Percentiles rank a stretch among this genome's conserved stretches.
Conservation (phyloP, 805 yeast species). For the Pichia cephalocereana region DNA sequence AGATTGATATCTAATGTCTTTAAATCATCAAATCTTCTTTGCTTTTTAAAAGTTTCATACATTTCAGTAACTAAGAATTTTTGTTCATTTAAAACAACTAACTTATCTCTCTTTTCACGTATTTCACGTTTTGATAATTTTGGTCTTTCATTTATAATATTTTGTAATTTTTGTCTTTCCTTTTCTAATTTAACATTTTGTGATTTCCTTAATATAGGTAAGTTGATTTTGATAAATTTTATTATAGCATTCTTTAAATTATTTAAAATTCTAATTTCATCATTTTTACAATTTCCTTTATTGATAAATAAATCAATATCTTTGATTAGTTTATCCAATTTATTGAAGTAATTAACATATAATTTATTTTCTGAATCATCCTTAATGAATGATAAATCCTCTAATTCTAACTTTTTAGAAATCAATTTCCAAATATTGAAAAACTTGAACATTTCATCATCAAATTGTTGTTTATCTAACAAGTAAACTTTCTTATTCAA, state of each 20-base stretch:
- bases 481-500: slow-evolving; percentile 45
- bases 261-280: slow-evolving; percentile 38
- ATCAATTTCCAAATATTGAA: slow-evolving; percentile 24
- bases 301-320: slow-evolving; percentile 18
- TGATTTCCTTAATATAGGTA: slow-evolving; percentile 53
- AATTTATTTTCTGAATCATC: slow-evolving; percentile 29
- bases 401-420: slow-evolving; percentile 14
- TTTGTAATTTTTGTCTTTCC: slow-evolving; percentile 5
- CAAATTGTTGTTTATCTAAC: slow-evolving; percentile 28
- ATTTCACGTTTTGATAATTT: slow-evolving; percentile 42
- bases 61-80: slow-evolving; percentile 58
- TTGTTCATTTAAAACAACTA: slow-evolving; percentile 86
- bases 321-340: slow-evolving; percentile 42
- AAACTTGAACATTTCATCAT: slow-evolving; percentile 29
- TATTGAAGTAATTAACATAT: slow-evolving; percentile 31
- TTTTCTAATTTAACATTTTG: slow-evolving; percentile 30
- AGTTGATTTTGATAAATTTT: slow-evolving; percentile 54
- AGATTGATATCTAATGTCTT: slow-evolving; percentile 48
- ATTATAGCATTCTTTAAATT: slow-evolving; percentile 52
- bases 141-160: slow-evolving; percentile 3
- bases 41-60: slow-evolving; percentile 52
- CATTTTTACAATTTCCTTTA: slow-evolving; percentile 9
- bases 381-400: slow-evolving; percentile 16
- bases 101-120: slow-evolving; percentile 54
- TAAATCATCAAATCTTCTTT: slow-evolving; percentile 71